Percentiles rank a stretch among this genome's conserved stretches.
phyloP scores from a whole-genome alignment of 2,329 filamentous ascomycete genomes.

The Claviceps capensis region DNA sequence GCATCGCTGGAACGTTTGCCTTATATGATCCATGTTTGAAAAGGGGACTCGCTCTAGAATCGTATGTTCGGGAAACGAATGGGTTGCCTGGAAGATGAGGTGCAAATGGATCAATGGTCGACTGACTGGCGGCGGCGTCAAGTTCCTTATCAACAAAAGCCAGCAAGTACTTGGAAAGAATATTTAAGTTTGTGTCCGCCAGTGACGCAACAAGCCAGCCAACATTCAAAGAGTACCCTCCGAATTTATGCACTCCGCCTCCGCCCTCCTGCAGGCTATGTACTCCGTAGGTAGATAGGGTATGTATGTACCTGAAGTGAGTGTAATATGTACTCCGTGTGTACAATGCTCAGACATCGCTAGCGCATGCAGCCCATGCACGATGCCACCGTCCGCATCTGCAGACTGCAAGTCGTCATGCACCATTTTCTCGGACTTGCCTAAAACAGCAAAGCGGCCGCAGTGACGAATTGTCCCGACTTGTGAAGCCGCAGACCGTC shows the following conservation, averaged over 20 bases:
- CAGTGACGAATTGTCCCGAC: background rate
- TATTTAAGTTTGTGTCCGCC: background rate
- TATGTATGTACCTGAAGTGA: no score
- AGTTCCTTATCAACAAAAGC: background rate
- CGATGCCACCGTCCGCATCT: conserved; percentile 5
- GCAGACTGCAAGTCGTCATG: conserved; percentile 2
- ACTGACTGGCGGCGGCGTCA: background rate
- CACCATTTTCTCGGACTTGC: conserved; percentile 9
- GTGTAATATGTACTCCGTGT: background rate
- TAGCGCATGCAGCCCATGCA: conserved; percentile 5
- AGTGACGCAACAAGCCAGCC: background rate
- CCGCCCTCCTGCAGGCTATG: background rate
- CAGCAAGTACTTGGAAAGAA: background rate
- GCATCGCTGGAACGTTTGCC: conserved; percentile 45
- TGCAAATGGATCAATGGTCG: background rate
- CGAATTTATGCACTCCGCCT: background rate
- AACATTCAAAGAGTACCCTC: no score
- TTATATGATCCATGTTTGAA: conserved; percentile 38
- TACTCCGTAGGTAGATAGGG: no score
- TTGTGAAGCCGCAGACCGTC: background rate
- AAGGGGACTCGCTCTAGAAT: background rate
- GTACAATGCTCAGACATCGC: background rate
- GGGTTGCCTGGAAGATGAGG: background rate
- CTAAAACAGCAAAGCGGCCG: conserved; percentile 5
- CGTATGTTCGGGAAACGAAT: no score